phyloP scores from a whole-genome alignment of 2,329 filamentous ascomycete species.

The Trichoderma simmonsii region DNA sequence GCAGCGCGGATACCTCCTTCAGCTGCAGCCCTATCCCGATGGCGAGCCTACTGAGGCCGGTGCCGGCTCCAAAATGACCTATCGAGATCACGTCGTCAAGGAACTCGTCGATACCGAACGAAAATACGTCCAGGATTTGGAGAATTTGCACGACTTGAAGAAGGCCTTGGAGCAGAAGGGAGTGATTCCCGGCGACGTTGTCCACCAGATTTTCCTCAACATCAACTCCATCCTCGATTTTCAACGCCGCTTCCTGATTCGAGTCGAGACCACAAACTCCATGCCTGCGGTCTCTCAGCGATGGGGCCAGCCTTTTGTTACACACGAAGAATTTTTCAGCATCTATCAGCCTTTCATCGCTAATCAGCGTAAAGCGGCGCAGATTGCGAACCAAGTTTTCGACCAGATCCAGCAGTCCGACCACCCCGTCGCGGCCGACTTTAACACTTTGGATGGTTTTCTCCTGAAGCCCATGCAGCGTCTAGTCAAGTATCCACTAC shows the following conservation, averaged over 20 bases:
- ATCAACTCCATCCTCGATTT: constrained; percentile 94
- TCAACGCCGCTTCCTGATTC: constrained; percentile 89
- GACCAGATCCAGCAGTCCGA: constrained; percentile 77
- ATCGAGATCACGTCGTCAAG: constrained; percentile 81
- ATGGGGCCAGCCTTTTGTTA: constrained; percentile 89
- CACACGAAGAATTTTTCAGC: constrained; percentile 81
- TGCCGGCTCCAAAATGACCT: constrained; percentile 66
- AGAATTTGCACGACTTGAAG: constrained; percentile 90
- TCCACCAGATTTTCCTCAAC: constrained; percentile 95
- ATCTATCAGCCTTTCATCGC: constrained; percentile 98
- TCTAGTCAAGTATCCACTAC: constrained; percentile 87
- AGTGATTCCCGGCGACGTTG: constrained; percentile 80
- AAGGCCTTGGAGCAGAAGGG: constrained; percentile 85
- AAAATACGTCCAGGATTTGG: constrained; percentile 96
- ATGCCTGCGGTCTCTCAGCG: constrained; percentile 73
- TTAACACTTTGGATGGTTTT: constrained; percentile 86
- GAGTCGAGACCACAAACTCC: constrained; percentile 92
- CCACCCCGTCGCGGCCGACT: constrained; percentile 78
- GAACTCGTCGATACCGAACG: constrained; percentile 93
- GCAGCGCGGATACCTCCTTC: constrained; percentile 68
- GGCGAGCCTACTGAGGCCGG: constrained; percentile 43
- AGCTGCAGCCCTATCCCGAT: constrained; percentile 56
- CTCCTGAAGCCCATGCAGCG: constrained; percentile 95
- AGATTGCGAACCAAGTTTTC: constrained; percentile 79
- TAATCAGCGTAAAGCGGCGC: constrained; percentile 88